A percentile compares a stretch with the other conserved stretches of the same genome.
phyloP scores from a whole-genome alignment of 2,329 filamentous ascomycete genomes.

The Nectriaceae sp. region DNA sequence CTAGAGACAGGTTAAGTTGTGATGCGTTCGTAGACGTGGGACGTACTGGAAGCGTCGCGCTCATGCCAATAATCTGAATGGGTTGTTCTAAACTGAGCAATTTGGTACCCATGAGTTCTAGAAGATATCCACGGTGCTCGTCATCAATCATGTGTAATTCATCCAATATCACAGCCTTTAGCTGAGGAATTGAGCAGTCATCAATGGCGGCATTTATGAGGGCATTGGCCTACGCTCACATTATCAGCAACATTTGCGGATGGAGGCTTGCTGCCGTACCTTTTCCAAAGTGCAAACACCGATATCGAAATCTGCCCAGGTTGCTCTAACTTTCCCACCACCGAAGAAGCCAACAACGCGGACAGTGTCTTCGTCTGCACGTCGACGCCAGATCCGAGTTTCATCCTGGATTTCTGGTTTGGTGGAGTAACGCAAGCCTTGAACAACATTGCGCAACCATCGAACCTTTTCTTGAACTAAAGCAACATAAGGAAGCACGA shows the following conservation, averaged over 20 bases:
- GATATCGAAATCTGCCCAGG: slow-evolving; percentile 76
- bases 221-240: slow-evolving; percentile 62
- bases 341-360: slow-evolving; percentile 75
- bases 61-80: slow-evolving; percentile 78
- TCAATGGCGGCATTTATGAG: slow-evolving; percentile 74
- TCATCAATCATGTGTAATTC: slow-evolving; percentile 85
- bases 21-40: not conserved
- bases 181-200: slow-evolving; percentile 64
- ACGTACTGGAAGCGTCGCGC: slow-evolving; percentile 71
- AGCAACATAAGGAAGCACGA: slow-evolving; percentile 77
- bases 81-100: slow-evolving; percentile 66
- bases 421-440: slow-evolving; percentile 52
- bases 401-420: slow-evolving; percentile 36
- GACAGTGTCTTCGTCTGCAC: slow-evolving; percentile 59
- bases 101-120: slow-evolving; percentile 75
- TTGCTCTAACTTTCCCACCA: slow-evolving; percentile 66
- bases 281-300: slow-evolving; percentile 82
- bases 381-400: slow-evolving; percentile 51
- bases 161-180: slow-evolving; percentile 71
- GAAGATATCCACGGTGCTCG: slow-evolving; percentile 71
- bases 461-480: slow-evolving; percentile 78
- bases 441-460: slow-evolving; percentile 69
- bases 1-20: slow-evolving; percentile 37
- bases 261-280: slow-evolving; percentile 28
- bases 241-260: not conserved